Evolutionary conservation across 2,329 filamentous ascomycete species (phyloP).

Genomic region (Rutstroemia sp.): DNA sequence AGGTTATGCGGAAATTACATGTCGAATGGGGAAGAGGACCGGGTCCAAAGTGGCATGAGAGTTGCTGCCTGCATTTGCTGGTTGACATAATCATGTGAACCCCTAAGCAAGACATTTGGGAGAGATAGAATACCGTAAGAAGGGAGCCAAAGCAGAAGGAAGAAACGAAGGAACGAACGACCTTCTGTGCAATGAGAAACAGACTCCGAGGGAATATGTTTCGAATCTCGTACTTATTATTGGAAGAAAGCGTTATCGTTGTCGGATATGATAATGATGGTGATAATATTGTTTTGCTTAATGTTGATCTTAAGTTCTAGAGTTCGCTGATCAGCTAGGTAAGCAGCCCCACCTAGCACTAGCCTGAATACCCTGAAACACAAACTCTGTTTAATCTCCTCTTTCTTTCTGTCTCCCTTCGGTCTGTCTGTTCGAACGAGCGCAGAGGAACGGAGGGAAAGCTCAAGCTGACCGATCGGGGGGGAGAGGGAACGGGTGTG

Average conservation of each 20-base stretch:
- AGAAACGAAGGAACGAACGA: neutral
- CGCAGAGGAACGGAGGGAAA: neutral
- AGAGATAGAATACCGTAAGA: too few species aligned
- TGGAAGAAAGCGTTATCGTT: too few species aligned
- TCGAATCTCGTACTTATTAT: neutral
- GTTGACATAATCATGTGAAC: neutral
- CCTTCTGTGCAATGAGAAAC: neutral
- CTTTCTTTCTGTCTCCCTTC: neutral
- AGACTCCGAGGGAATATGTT: neutral
- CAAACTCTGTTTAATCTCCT: neutral
- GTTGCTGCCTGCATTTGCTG: neutral
- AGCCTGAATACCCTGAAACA: neutral
- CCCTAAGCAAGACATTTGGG: neutral
- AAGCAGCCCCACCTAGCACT: neutral
- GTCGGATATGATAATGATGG: neutral
- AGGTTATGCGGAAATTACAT: slow-evolving; percentile 9
- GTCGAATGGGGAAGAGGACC: neutral
- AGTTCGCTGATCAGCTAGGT: neutral
- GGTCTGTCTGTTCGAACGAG: neutral
- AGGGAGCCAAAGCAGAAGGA: neutral
- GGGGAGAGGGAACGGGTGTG: neutral
- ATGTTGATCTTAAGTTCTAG: slow-evolving; percentile 8
- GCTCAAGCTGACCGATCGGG: too few species aligned
- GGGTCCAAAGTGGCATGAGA: neutral
- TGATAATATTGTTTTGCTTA: neutral